Conservation (phyloP, 192 early-diverging fungal species). For the Podila epicladia region DNA sequence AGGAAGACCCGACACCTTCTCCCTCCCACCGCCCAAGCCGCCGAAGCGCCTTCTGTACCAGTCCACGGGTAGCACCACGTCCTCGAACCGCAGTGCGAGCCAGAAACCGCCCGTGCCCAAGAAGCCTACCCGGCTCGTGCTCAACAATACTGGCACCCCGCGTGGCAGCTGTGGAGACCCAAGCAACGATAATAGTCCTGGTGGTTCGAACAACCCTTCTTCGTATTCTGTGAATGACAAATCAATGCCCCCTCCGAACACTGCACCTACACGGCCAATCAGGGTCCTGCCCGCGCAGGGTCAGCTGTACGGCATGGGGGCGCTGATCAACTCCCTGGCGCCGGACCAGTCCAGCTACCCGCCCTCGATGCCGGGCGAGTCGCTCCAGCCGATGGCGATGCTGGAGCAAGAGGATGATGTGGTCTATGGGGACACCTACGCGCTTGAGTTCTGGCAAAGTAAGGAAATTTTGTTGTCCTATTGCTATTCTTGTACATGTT, state of each 20-base stretch:
- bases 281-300: conserved; percentile 15
- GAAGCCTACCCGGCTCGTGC: conserved; percentile 18
- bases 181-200: not conserved
- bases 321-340: not conserved
- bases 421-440: not conserved
- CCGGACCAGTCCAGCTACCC: not conserved
- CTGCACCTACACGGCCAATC: not conserved
- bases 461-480: not conserved
- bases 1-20: not conserved
- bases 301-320: conserved; percentile 25
- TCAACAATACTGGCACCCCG: not conserved
- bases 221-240: not conserved
- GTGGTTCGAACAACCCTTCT: no score
- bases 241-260: not conserved
- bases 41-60: conserved; percentile 29
- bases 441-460: conserved; percentile 3
- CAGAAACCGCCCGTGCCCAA: conserved; percentile 35
- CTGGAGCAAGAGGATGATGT: not conserved
- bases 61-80: conserved; percentile 40
- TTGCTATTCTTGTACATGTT: not conserved
- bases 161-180: not conserved
- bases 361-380: not conserved
- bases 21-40: conserved; percentile 27
- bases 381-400: not conserved
- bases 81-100: conserved; percentile 20